phyloP scores from a whole-genome alignment of 345 rosid species.

The Stellera chamaejasme region DNA sequence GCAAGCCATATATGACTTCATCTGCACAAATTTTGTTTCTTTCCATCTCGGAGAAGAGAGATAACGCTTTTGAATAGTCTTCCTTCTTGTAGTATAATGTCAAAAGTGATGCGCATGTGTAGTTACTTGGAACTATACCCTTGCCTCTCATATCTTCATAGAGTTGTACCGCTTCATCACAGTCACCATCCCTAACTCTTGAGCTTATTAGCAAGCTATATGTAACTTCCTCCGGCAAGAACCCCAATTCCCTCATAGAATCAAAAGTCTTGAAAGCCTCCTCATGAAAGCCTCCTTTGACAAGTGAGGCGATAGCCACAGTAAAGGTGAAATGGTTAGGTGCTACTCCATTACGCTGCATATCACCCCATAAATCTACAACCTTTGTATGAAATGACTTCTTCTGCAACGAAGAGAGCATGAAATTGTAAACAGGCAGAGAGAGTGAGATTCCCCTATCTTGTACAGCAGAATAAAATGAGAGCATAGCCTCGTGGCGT shows the following conservation, averaged over 20 bases:
- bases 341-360: conserved; percentile 46
- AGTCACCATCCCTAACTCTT: conserved; percentile 40
- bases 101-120: conserved; percentile 90
- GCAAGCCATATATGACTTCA: conserved; percentile 86
- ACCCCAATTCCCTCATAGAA: conserved; percentile 62
- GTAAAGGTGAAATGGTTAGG: conserved; percentile 68
- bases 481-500: conserved; percentile 65
- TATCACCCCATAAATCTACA: conserved; percentile 61
- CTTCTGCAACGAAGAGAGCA: conserved; percentile 92
- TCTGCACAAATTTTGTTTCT: conserved; percentile 49
- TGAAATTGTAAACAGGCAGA: conserved; percentile 76
- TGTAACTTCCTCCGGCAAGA: conserved; percentile 73
- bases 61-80: conserved; percentile 73
- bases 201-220: conserved; percentile 63
- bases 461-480: conserved; percentile 63
- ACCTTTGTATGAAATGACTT: conserved; percentile 62
- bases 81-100: conserved; percentile 62
- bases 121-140: conserved; percentile 70
- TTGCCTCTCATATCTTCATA: conserved; percentile 68
- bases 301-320: conserved; percentile 58
- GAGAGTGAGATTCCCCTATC: conserved; percentile 52
- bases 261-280: conserved; percentile 56
- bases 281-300: conserved; percentile 44
- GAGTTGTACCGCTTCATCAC: conserved; percentile 47
- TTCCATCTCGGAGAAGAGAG: conserved; percentile 85